Evolutionary conservation across 352 stramenopile species (phyloP), one percentile per base, ranked within the genome.

Genomic region (Globisporangium iwayamae): DNA sequence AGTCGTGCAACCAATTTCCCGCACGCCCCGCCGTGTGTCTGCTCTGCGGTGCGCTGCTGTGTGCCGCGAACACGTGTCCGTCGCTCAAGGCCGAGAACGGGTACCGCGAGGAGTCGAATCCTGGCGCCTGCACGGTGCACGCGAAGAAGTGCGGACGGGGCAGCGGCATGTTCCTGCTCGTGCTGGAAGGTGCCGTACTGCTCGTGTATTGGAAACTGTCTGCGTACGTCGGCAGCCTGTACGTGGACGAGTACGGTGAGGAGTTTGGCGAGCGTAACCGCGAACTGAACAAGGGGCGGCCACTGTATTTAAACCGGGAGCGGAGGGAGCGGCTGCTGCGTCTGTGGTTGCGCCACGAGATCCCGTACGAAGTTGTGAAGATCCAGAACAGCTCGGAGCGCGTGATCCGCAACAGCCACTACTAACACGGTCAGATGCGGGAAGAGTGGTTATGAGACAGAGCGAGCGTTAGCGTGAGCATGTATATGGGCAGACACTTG

Each of bases 371-470:
- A 66, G 85, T 96, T 34, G 87, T 96, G 41, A 89, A 91, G 57
- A 93, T 93, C 56, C 85, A 94, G 69, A 96, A 96, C 70, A 93
- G 79, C 70, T 93, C 83, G n/a, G 85, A 94, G 63, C 83, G 85
- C 20, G 83, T 96, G 48, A 93, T 96, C 46, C 82, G 83, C 66
- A 94, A 96, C 61, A 94, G 87, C 52, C 84, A 94, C 69, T 96
- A 94, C 73, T 94, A 81, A 63, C 16, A 38, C 18, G 18, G n/a
- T 4, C 14, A 39, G 2, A 28, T 60, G 14, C 5, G 46, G 5
- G 39, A 3, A 39, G 14, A 25, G 43, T 45, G 36, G 25, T 38
- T 50, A 61, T 34, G 11, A 46, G 16, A 25, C 13, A 62, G 56
- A 14, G 43, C 50, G 28, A 9, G 45, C 11, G 51, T 14, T 45